Base-by-base conservation (phyloP, 2,329 filamentous ascomycete species). In the Zymoseptoria pseudotritici region DNA sequence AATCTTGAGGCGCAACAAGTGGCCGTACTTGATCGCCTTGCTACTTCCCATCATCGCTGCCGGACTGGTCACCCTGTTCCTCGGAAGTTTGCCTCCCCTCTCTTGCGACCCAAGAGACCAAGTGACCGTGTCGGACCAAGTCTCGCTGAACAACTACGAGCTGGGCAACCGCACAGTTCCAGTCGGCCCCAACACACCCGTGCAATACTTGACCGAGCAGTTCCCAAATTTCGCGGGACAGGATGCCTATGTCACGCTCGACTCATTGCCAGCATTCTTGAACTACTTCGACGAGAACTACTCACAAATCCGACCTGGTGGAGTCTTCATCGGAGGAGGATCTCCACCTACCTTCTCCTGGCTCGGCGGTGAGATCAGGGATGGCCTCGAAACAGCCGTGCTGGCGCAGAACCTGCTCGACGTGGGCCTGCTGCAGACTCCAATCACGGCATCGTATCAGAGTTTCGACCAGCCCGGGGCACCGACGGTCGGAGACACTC, bases 401-500 rank as follows among this genome's bases (percentile, higher is more conserved):
- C 72, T 97, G 84, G 70, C 88, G 78, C 80, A 97, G 80, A 94
- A 97, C 89, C 81, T 97, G 84, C 79, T 97, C 85, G 75, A 97
- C 90, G 57, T 89, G 83, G 69, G 91, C 20, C 73, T 92, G 21
- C 81, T 83, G 21, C 86, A 88, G 58, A 82, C 83, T 5, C 83
- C 83, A 2, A 91, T 96, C 61, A 79, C 82, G 2, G 89, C 87
- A 1, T 82, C 84, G 55, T 96, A 87, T 73, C 83, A 88, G 54
- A 77, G 83, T 11, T 96, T 97, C 68, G 90, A 90, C 63, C 82
- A 85, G 0, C 89, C 90, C 0, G 92, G 86, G 76, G 78, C 82
- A 24, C 84, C 89, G 0, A 79, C 79, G 20, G 84, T 86, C 8
- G 90, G 90, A 20, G 80, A 92, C 55, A 86, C 87, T 0, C 76